Evolutionary conservation across 371 early-diverging fungal species (phyloP), one percentile per base, ranked within the genome.

Genomic region (Mortierella sp.): DNA sequence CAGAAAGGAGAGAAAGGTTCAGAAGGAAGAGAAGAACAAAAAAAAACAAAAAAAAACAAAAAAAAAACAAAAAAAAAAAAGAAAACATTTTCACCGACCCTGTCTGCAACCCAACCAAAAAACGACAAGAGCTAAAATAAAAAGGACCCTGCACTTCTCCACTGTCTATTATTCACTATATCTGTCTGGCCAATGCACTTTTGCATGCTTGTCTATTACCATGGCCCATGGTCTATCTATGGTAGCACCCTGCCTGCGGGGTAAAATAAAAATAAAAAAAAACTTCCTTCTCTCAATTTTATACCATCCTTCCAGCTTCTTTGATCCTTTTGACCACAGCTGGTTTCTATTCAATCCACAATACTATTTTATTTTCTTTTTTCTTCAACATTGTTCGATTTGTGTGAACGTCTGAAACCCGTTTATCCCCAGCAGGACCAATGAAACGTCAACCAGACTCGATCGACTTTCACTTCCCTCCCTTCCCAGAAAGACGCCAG

Each of bases 191-290:
- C 44, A 44, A 47, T 67, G 45, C 47, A 47, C 50, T 34, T 67
- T 44, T 67, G 67, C 67, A 64, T 64, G n/a, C 55, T 29, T 29
- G 31, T 31, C 55, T 55, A 55, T 31, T 45, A 37, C 55, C 31
- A 55, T 55, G 64, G 37, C 40, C 64, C 40, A 40, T 64, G 64
- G 64, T 64, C 52, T 26, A 26, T 26, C 52, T 26, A 26, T n/a
- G n/a, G n/a, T n/a, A n/a, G n/a, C n/a, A n/a, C n/a, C n/a, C n/a
- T n/a, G n/a, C n/a, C n/a, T n/a, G n/a, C n/a, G n/a, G n/a, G n/a
- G n/a, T n/a, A n/a, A n/a, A n/a, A n/a, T n/a, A n/a, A n/a, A n/a
- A n/a, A n/a, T n/a, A n/a, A n/a, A n/a, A n/a, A n/a, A n/a, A n/a
- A n/a, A n/a, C 41, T 10, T 55, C 26, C 31, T 4, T 31, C 52